Evolutionary conservation across 192 early-diverging fungal genomes (phyloP).

Genomic region (Entomortierella chlamydospora): DNA sequence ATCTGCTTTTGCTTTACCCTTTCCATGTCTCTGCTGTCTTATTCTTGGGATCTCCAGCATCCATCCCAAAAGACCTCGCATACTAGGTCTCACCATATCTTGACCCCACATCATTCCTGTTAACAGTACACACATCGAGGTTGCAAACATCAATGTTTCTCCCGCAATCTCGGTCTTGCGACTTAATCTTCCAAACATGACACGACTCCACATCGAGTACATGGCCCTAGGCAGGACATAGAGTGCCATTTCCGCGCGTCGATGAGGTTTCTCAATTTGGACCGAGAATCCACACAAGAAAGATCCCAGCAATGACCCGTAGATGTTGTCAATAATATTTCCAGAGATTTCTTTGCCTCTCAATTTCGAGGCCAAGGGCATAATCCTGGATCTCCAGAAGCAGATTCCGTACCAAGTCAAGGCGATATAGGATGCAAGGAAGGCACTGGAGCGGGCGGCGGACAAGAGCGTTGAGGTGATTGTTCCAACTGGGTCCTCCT

Average conservation of each 20-base stretch:
- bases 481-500: slow-evolving; percentile 42
- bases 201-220: slow-evolving; percentile 60
- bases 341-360: slow-evolving; percentile 46
- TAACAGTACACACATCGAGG: slow-evolving; percentile 62
- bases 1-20: neutral
- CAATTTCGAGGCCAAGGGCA: slow-evolving; percentile 48
- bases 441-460: slow-evolving; percentile 62
- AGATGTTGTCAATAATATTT: slow-evolving; percentile 53
- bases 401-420: slow-evolving; percentile 67
- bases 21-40: neutral
- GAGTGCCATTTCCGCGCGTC: slow-evolving; percentile 63
- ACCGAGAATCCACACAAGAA: slow-evolving; percentile 74
- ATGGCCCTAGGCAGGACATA: slow-evolving; percentile 65
- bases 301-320: slow-evolving; percentile 62
- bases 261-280: slow-evolving; percentile 69
- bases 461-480: slow-evolving; percentile 56
- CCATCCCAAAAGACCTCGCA: slow-evolving; percentile 66
- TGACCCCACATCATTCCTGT: slow-evolving; percentile 59
- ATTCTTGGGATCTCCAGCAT: slow-evolving; percentile 43
- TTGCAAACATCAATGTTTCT: slow-evolving; percentile 64
- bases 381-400: slow-evolving; percentile 59
- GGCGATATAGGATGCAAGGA: slow-evolving; percentile 67
- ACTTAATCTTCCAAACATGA: slow-evolving; percentile 55
- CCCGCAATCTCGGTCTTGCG: slow-evolving; percentile 42
- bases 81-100: slow-evolving; percentile 62